Evolutionary conservation across 208 protist genomes (phyloP).

Genomic region (Naegleria gruberi): DNA sequence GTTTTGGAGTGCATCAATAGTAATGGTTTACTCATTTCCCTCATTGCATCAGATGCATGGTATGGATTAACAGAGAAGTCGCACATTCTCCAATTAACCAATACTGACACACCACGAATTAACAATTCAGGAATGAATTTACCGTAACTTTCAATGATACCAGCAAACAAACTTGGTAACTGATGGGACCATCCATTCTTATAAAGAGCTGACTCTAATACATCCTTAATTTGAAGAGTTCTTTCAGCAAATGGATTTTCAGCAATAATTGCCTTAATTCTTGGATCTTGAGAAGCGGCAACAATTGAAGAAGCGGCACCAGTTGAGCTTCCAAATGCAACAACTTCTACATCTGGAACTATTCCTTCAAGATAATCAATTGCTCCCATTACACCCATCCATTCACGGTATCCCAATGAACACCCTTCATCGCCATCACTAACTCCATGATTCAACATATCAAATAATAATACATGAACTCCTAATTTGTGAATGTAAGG

Average conservation of each 20-base stretch:
- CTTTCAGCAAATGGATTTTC: background rate
- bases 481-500: background rate
- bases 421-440: background rate
- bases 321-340: background rate
- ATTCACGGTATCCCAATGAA: background rate
- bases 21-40: background rate
- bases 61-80: background rate
- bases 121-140: background rate
- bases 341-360: background rate
- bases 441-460: background rate
- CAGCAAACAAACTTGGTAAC: background rate
- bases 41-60: background rate
- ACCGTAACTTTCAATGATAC: background rate
- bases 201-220: background rate
- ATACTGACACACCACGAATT: background rate
- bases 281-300: background rate
- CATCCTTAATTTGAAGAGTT: background rate
- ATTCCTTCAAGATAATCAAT: background rate
- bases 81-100: background rate
- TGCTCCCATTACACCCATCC: background rate
- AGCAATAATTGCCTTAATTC: background rate
- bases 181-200: background rate
- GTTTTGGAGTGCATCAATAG: background rate
- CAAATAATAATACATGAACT: background rate
- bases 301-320: background rate